Evolutionary conservation across 768 basidiomycete species (phyloP).

Genomic region (Roridomyces roridus): DNA sequence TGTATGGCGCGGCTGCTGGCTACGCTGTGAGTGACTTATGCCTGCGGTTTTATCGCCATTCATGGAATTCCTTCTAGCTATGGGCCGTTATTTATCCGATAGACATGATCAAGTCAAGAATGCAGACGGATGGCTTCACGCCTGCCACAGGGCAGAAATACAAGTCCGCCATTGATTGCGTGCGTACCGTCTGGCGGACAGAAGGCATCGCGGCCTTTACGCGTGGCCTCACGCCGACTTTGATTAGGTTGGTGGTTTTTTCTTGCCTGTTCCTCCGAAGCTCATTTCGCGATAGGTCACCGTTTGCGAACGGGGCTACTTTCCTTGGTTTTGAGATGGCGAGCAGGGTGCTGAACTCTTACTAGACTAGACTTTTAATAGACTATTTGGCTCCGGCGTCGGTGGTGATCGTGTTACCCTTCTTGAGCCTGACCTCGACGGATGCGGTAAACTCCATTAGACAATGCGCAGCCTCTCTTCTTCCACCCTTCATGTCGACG

Average conservation of each 20-base stretch:
- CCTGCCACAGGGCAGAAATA: conserved; percentile 82
- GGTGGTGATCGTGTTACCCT: too few relatives aligned
- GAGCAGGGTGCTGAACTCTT: conserved; percentile 70
- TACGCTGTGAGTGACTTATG: conserved; percentile 70
- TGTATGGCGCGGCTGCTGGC: conserved; percentile 92
- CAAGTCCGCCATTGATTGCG: conserved; percentile 80
- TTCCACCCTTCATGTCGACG: too few relatives aligned
- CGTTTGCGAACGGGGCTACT: conserved; percentile 96
- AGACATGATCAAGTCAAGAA: conserved; percentile 94
- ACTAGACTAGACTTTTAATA: too few relatives aligned
- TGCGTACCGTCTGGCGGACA: conserved; percentile 79
- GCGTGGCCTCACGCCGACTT: conserved; percentile 88
- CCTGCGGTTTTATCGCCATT: conserved; percentile 1
- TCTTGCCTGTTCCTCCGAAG: too few relatives aligned
- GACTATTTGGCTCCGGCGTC: too few relatives aligned
- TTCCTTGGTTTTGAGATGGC: conserved; percentile 97
- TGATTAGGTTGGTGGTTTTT: conserved; percentile 82
- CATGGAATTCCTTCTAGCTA: conserved; percentile 50
- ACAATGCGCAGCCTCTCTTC: too few relatives aligned
- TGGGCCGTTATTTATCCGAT: conserved; percentile 96
- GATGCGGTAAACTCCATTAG: too few relatives aligned
- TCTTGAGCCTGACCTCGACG: too few relatives aligned
- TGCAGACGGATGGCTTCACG: conserved; percentile 93
- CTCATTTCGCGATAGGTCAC: too few relatives aligned
- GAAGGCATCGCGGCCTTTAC: conserved; percentile 90